Evolutionary conservation across 495 filamentous ascomycete genomes (phyloP).

Genomic region (Astrothelium subdiscretum): DNA sequence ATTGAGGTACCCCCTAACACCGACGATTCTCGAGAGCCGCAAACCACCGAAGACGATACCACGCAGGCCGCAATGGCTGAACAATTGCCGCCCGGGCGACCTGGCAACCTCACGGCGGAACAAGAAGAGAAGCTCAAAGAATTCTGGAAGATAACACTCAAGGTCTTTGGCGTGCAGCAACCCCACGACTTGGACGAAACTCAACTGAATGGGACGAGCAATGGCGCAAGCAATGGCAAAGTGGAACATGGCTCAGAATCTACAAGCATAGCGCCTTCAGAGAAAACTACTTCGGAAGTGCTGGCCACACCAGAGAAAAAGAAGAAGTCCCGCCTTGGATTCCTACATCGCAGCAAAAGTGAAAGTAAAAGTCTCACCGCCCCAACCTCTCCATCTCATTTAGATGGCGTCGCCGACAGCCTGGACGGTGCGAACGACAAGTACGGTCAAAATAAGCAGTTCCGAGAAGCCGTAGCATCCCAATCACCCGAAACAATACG

Average conservation of each 20-base stretch:
- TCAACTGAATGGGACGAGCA: slow-evolving; percentile 18
- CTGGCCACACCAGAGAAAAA: slow-evolving; percentile 43
- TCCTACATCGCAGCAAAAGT: slow-evolving; percentile 45
- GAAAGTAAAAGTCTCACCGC: slow-evolving; percentile 28
- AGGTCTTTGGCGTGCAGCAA: slow-evolving; percentile 59
- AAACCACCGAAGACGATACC: neutral
- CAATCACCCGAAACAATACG: slow-evolving; percentile 69
- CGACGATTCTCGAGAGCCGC: no score
- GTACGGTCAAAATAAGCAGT: slow-evolving; percentile 81
- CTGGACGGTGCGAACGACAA: slow-evolving; percentile 65
- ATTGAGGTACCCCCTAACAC: no score
- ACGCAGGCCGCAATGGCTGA: slow-evolving; percentile 25
- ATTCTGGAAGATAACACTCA: slow-evolving; percentile 68
- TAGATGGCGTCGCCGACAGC: slow-evolving; percentile 21
- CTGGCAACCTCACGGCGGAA: slow-evolving; percentile 77
- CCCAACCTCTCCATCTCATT: slow-evolving; percentile 17
- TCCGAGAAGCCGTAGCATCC: slow-evolving; percentile 63
- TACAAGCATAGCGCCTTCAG: slow-evolving; percentile 10
- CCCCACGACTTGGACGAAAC: neutral
- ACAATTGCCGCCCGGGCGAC: slow-evolving; percentile 55
- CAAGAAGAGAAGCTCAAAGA: slow-evolving; percentile 81
- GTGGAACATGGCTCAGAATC: slow-evolving; percentile 19
- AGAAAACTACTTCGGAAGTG: slow-evolving; percentile 20
- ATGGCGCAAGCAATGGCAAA: slow-evolving; percentile 20
- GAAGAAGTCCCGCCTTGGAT: slow-evolving; percentile 55